Evolutionary conservation across 148 eudicot species (phyloP).

Genomic region (Selenicereus undatus): DNA sequence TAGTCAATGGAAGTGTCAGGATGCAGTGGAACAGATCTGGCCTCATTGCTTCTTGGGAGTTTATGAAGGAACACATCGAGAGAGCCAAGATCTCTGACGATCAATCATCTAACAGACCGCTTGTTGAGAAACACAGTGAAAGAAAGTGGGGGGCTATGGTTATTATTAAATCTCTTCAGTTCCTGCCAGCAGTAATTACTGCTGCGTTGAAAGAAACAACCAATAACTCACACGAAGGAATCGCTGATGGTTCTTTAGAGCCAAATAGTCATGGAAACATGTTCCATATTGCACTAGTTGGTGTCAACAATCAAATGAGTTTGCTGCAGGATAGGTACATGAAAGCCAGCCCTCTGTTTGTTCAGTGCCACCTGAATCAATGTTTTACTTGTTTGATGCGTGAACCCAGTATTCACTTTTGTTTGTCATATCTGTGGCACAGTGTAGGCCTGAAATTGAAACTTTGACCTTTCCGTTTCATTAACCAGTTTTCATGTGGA

Average conservation of each 20-base stretch:
- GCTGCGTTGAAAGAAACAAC: slow-evolving; percentile 79
- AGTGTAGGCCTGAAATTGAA: not conserved
- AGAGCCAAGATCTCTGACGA: slow-evolving; percentile 37
- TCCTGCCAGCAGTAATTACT: slow-evolving; percentile 60
- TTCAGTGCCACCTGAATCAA: not conserved
- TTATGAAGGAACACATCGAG: slow-evolving; percentile 74
- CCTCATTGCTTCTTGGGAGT: slow-evolving; percentile 95
- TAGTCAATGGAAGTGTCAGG: slow-evolving; percentile 88
- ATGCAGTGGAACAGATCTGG: slow-evolving; percentile 99
- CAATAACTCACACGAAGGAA: slow-evolving; percentile 29
- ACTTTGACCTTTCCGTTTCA: not conserved
- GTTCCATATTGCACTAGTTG: slow-evolving; percentile 87
- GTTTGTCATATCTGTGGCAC: not conserved
- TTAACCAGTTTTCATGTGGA: not conserved
- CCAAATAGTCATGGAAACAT: slow-evolving; percentile 60
- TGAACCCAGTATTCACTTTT: not conserved
- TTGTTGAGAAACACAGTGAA: slow-evolving; percentile 59
- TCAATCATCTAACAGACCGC: slow-evolving; percentile 29
- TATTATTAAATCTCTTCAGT: slow-evolving; percentile 81
- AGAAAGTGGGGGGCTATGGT: slow-evolving; percentile 99
- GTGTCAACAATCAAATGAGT: slow-evolving; percentile 96
- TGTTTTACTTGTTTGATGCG: not conserved
- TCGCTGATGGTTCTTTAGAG: slow-evolving; percentile 33
- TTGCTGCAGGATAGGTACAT: slow-evolving; percentile 93
- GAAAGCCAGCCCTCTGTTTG: slow-evolving; percentile 4